Base-by-base conservation (phyloP, 306 rosid genomes). In the Datisca glomerata region DNA sequence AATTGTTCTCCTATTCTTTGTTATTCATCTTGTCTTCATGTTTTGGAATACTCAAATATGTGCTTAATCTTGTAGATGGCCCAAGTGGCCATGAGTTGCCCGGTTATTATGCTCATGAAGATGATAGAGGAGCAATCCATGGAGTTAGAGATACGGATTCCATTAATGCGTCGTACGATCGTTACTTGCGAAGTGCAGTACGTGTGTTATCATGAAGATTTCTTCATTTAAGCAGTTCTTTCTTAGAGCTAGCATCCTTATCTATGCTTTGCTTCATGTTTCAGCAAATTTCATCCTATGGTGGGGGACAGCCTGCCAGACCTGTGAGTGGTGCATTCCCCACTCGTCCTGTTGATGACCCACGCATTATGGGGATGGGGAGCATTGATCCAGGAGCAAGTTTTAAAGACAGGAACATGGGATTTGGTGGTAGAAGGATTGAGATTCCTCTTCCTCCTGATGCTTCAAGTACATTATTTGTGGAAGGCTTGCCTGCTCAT, bases 81-180 rank as follows among this genome's bases (percentile, higher is more conserved):
- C 59, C 75, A 12, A 71, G 78, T 55, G 71, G 63, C 59, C 82
- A 74, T 28, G 85, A 83, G 55, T 42, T 83, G 71, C 71, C 93
- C 18, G 20, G 42, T 55, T 83, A 82, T 70, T 80, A 56, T 54
- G 70, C 93, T 47, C 89, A 59, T 32, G 93, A 74, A 15, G 93
- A 77, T 47, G 93, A 80, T 56, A 69, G 97, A 68, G 83, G 83
- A 23, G 62, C 92, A 39, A 53, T 74, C 32, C 95, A 64, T 21
- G 86, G 69, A 57, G 53, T 80, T 36, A 79, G 94, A 62, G 93
- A 81, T 53, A 74, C 94, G 0, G 97, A 83, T 56, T 76, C 97
- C 61, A 85, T 87, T 44, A 85, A 77, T 44, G 97, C 93, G n/a
- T 83, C 97, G 39, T 87, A 87, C 65, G 97, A 87, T 47, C 93